These are phyloP conservation scores for Magnaporthiopsis rhizophila DNA, from an alignment of 2,329 filamentous ascomycete genomes.

Conservation along the genomic window DNA sequence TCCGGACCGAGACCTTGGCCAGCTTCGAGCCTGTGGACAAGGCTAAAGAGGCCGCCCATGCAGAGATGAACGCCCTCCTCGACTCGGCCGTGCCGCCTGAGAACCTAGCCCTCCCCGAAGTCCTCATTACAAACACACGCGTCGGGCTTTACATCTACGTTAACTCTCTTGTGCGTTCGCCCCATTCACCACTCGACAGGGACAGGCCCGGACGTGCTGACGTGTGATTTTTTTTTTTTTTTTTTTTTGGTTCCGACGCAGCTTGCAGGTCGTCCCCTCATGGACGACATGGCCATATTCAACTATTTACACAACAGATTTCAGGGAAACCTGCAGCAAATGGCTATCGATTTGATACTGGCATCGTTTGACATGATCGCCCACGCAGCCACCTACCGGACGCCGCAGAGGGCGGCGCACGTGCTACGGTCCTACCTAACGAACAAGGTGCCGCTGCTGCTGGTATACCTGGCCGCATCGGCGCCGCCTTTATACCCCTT, in stretches of 20 bases:
- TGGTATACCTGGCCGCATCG: constrained; percentile 39
- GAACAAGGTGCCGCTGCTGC: constrained; percentile 50
- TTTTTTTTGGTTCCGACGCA: constrained; percentile 29
- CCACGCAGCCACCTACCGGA: constrained; percentile 68
- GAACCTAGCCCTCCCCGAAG: constrained; percentile 49
- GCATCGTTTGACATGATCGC: constrained; percentile 86
- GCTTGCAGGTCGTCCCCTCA: constrained; percentile 73
- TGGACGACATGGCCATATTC: constrained; percentile 73
- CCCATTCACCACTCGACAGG: not conserved
- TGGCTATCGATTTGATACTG: constrained; percentile 74
- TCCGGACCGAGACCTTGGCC: constrained; percentile 48
- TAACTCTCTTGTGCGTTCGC: constrained; percentile 61
- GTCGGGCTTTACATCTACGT: constrained; percentile 81
- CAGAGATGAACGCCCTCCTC: constrained; percentile 48
- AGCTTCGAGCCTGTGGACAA: constrained; percentile 46
- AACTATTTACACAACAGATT: constrained; percentile 81
- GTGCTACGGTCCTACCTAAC: constrained; percentile 81
- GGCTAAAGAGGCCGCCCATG: constrained; percentile 39
- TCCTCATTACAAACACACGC: constrained; percentile 66
- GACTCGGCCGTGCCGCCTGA: constrained; percentile 49
- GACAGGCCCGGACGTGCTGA: constrained; percentile 17
- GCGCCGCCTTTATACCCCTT: constrained; percentile 60
- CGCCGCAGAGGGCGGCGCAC: constrained; percentile 52
- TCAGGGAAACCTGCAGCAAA: constrained; percentile 67
- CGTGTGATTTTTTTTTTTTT: constrained; percentile 7